A percentile compares a stretch with the other conserved stretches of the same genome.
Conservation (phyloP, 352 stramenopile species). For the Thraustochytrium sp. region DNA sequence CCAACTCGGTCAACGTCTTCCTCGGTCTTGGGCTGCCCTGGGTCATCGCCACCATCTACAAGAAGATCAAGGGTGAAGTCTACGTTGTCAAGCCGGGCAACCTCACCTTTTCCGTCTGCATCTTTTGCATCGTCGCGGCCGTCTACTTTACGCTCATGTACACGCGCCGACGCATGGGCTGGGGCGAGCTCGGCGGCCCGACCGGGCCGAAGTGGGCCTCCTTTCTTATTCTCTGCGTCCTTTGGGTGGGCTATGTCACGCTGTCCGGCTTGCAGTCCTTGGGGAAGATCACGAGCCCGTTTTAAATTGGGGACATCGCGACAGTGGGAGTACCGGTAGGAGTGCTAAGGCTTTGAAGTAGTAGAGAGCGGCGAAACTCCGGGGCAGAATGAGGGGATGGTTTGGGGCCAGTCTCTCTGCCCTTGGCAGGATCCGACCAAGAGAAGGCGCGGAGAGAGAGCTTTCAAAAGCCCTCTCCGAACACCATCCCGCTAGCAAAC, state of each 20-base stretch:
- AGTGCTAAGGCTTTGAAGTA: too few relatives aligned
- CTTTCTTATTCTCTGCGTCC: neutral
- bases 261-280: neutral
- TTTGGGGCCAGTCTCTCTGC: too few relatives aligned
- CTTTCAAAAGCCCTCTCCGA: too few relatives aligned
- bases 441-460: too few relatives aligned
- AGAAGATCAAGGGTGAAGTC: neutral
- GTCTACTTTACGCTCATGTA: conserved; percentile 38
- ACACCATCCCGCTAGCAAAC: too few relatives aligned
- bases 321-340: too few relatives aligned
- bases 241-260: neutral
- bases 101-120: neutral
- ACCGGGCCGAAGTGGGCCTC: neutral
- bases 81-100: neutral
- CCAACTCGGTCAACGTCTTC: conserved; percentile 56
- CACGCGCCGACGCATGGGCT: neutral
- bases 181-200: conserved; percentile 34
- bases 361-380: too few relatives aligned
- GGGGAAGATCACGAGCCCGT: neutral
- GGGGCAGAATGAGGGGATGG: too few relatives aligned
- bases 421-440: too few relatives aligned
- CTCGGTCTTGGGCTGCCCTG: conserved; percentile 54
- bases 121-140: conserved; percentile 23
- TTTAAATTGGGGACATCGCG: too few relatives aligned
- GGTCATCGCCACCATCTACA: conserved; percentile 51